phyloP scores from a whole-genome alignment of 2,329 filamentous ascomycete species.

The Coleophoma crateriformis region DNA sequence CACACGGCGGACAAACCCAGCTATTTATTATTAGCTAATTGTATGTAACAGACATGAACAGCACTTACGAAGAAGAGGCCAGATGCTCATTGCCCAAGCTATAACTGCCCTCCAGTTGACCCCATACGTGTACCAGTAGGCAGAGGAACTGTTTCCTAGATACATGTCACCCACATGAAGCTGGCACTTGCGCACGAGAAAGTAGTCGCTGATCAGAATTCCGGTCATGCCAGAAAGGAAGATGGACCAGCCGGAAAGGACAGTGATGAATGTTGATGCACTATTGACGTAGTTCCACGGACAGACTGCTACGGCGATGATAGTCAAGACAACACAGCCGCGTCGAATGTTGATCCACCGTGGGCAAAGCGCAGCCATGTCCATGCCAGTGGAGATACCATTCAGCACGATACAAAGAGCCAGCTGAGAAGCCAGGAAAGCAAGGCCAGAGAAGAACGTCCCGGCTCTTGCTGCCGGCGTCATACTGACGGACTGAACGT shows the following conservation, averaged over 20 bases:
- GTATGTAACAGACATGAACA: background rate
- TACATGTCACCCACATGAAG: conserved; percentile 41
- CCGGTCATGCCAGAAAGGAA: conserved; percentile 43
- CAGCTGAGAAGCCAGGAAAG: conserved; percentile 28
- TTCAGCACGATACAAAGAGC: conserved; percentile 23
- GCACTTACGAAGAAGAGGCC: conserved; percentile 23
- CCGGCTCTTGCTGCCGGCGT: conserved; percentile 26
- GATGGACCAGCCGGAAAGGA: conserved; percentile 29
- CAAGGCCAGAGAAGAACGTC: conserved; percentile 31
- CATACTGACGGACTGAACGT: conserved; percentile 26
- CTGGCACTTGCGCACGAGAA: conserved; percentile 31
- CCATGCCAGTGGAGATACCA: conserved; percentile 34
- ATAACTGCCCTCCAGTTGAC: conserved; percentile 38
- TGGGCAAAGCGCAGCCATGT: conserved; percentile 39
- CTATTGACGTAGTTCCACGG: conserved; percentile 41
- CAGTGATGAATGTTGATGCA: conserved; percentile 35
- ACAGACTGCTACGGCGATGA: conserved; percentile 34
- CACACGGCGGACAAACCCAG: conserved; percentile 21
- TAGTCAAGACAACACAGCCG: conserved; percentile 35
- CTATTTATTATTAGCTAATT: conserved; percentile 3
- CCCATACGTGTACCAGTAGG: conserved; percentile 38
- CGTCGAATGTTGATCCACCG: conserved; percentile 42
- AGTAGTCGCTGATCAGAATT: conserved; percentile 40
- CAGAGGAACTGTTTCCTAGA: conserved; percentile 24
- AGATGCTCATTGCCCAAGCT: conserved; percentile 33